These are phyloP conservation scores for Cupressus sempervirens DNA, from an alignment of 75 land plant species.

Conservation along the genomic window DNA sequence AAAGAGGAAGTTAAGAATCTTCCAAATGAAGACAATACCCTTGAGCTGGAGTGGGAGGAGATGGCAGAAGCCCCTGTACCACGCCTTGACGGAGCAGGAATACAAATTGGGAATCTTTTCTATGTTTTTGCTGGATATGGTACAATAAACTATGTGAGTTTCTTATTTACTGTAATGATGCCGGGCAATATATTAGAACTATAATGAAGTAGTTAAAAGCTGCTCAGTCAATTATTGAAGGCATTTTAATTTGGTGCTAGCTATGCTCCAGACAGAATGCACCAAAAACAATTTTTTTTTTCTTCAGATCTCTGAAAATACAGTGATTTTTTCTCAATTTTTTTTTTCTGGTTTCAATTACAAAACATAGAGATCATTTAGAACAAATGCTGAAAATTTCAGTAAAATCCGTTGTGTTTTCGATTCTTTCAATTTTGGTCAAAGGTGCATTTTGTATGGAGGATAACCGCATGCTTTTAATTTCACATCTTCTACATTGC, in stretches of 20 bases:
- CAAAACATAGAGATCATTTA: no score
- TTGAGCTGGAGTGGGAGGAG: slow-evolving; percentile 35
- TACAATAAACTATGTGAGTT: slow-evolving; percentile 26
- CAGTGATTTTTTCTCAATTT: no score
- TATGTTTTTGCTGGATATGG: slow-evolving; percentile 38
- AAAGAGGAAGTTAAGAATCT: not conserved
- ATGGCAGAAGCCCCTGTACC: slow-evolving; percentile 30
- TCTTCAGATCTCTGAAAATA: no score
- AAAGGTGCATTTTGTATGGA: no score
- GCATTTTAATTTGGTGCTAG: no score
- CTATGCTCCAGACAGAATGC: no score
- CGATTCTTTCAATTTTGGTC: no score
- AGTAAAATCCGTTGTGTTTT: no score
- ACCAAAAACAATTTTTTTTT: no score
- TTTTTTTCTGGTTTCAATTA: no score
- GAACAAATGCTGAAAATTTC: no score
- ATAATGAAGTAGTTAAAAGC: not conserved
- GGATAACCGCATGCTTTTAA: no score
- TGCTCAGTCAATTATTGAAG: not conserved
- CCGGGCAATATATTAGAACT: not conserved
- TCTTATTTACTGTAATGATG: not conserved
- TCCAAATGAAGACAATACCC: slow-evolving; percentile 2
- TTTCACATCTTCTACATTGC: not conserved
- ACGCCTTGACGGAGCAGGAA: slow-evolving; percentile 38
- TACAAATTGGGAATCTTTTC: slow-evolving; percentile 23